A percentile compares a stretch with the other conserved stretches of the same genome.
Evolutionary conservation across 441 rosid genomes (phyloP).

Genomic region (Euphorbia celastroides): DNA sequence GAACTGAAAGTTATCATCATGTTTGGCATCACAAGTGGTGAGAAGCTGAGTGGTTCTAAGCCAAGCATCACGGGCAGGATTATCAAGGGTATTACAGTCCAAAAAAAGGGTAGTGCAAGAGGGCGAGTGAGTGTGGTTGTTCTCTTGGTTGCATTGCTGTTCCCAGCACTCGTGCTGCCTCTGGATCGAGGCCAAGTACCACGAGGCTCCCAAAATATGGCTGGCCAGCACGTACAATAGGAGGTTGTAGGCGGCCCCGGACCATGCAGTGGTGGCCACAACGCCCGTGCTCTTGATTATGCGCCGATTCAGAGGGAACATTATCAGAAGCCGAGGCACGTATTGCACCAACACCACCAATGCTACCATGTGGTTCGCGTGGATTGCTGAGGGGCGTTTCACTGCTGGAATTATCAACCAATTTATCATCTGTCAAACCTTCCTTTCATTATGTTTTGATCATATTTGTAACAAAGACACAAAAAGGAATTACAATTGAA

Average conservation of each 20-base stretch:
- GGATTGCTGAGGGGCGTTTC: constrained; percentile 40
- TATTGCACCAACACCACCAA: constrained; percentile 76
- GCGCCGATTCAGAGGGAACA: constrained; percentile 67
- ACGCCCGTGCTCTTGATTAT: constrained; percentile 72
- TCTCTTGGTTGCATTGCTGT: constrained; percentile 36
- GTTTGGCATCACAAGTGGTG: constrained; percentile 48
- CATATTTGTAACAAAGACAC: too few species aligned
- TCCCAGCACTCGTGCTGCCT: constrained; percentile 71
- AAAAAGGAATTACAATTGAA: too few species aligned
- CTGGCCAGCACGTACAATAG: constrained; percentile 81
- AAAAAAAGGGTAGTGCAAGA: constrained; percentile 41
- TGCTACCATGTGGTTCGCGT: constrained; percentile 58
- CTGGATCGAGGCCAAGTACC: constrained; percentile 73
- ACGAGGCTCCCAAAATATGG: constrained; percentile 79
- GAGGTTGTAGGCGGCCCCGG: constrained; percentile 87
- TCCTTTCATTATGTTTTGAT: too few species aligned
- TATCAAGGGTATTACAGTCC: constrained; percentile 40
- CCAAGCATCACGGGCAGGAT: constrained; percentile 70
- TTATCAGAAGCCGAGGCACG: constrained; percentile 66
- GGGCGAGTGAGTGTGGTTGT: constrained; percentile 22
- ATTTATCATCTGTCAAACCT: constrained; percentile 48
- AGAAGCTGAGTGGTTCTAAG: constrained; percentile 44
- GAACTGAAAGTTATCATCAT: constrained; percentile 47
- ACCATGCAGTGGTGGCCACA: constrained; percentile 84
- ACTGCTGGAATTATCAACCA: constrained; percentile 65